Percentiles rank a stretch among this genome's conserved stretches.
These are phyloP conservation scores for Metarhizium robertsii DNA, from an alignment of 2,329 filamentous ascomycete genomes.

Conservation along the genomic window DNA sequence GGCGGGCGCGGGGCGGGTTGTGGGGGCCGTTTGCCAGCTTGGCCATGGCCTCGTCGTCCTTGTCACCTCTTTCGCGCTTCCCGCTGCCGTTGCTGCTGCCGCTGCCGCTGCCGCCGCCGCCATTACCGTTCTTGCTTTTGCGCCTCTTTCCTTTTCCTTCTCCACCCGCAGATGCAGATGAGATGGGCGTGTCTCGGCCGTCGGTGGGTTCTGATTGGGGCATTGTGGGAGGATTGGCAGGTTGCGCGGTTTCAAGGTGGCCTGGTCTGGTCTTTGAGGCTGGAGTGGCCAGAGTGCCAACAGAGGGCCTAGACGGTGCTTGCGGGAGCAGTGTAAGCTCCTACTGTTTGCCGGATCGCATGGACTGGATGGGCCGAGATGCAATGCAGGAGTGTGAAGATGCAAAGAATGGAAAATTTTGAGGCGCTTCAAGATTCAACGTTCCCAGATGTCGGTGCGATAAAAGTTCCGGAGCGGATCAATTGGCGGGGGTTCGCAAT, in stretches of 20 bases:
- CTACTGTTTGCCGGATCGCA: not conserved
- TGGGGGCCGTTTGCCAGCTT: constrained; percentile 3
- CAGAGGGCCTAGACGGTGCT: too few relatives aligned
- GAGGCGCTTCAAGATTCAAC: not conserved
- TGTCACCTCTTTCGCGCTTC: not conserved
- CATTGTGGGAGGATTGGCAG: not conserved
- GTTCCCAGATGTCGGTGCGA: not conserved
- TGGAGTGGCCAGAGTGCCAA: not conserved
- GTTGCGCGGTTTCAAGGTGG: not conserved
- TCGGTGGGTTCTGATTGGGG: constrained; percentile 2
- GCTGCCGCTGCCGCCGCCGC: not conserved
- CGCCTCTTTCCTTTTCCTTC: constrained; percentile 2
- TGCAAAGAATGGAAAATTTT: not conserved
- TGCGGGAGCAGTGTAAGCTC: too few relatives aligned
- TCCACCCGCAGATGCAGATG: not conserved
- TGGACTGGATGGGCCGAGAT: not conserved
- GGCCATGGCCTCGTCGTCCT: not conserved
- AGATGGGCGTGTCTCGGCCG: constrained; percentile 4
- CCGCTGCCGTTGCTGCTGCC: not conserved
- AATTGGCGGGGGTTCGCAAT: not conserved
- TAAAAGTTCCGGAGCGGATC: not conserved
- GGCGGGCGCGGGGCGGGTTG: constrained; percentile 3
- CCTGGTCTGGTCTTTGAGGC: not conserved
- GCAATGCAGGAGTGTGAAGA: not conserved
- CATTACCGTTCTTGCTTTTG: constrained; percentile 1